Percentiles rank a stretch among this genome's conserved stretches.
These are phyloP conservation scores for Zygosaccharomyces gambellarensis DNA, from an alignment of 805 yeast genomes.

Conservation along the genomic window DNA sequence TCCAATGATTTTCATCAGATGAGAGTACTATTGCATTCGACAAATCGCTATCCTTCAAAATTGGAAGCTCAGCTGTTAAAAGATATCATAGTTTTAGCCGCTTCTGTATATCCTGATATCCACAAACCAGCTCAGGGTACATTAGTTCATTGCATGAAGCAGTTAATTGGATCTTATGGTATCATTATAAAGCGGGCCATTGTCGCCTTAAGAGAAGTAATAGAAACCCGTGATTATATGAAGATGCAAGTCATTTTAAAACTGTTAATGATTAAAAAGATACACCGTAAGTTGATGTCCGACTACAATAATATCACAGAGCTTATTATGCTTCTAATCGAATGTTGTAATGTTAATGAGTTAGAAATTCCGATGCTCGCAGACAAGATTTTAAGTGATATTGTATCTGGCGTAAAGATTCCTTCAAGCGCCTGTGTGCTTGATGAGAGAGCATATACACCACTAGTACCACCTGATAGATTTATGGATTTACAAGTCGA, in stretches of 20 bases:
- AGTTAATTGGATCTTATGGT: constrained; percentile 61
- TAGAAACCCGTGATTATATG: constrained; percentile 47
- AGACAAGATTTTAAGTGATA: constrained; percentile 43
- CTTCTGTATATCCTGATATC: constrained; percentile 68
- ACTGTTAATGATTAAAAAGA: constrained; percentile 51
- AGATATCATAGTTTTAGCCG: constrained; percentile 59
- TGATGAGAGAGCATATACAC: constrained; percentile 37
- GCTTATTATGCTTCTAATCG: constrained; percentile 46
- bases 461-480: constrained; percentile 59
- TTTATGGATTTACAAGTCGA: constrained; percentile 53
- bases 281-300: constrained; percentile 52
- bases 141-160: constrained; percentile 62
- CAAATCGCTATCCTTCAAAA: constrained; percentile 64
- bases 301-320: constrained; percentile 51
- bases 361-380: constrained; percentile 51
- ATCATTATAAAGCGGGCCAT: constrained; percentile 43
- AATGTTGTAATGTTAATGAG: constrained; percentile 54
- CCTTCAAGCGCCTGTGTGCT: constrained; percentile 54
- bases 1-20: constrained; percentile 69
- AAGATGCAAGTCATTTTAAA: constrained; percentile 60
- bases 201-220: constrained; percentile 44
- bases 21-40: constrained; percentile 65
- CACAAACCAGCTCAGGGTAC: constrained; percentile 64
- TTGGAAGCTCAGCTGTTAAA: constrained; percentile 57
- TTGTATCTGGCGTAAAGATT: constrained; percentile 41